A percentile compares a stretch with the other conserved stretches of the same genome.
Conservation (phyloP, 2,329 filamentous ascomycete species). For the Colletotrichum acutatum region DNA sequence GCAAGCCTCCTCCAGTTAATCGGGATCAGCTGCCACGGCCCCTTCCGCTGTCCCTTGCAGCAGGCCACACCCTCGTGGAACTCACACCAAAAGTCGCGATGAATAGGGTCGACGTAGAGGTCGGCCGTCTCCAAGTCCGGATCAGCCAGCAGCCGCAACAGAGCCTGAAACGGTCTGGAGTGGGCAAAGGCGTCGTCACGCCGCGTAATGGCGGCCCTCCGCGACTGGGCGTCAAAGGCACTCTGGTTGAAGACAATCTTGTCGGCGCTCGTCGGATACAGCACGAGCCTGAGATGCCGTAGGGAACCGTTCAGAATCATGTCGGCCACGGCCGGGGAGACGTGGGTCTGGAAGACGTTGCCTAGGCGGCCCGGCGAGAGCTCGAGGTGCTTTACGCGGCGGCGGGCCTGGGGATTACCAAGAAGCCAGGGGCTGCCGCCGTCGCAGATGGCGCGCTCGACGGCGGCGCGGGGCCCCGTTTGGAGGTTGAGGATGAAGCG, state of each 20-base stretch:
- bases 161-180: conserved; percentile 38
- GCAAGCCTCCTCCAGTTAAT: conserved; percentile 47
- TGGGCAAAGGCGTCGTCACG: conserved; percentile 30
- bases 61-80: conserved; percentile 48
- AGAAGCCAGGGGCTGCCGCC: conserved; percentile 25
- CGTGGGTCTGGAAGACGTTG: conserved; percentile 30
- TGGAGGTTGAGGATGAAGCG: conserved; percentile 40
- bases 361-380: conserved; percentile 39
- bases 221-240: conserved; percentile 25
- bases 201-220: conserved; percentile 20
- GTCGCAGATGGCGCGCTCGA: conserved; percentile 27
- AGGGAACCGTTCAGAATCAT: conserved; percentile 42
- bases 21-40: conserved; percentile 38
- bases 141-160: conserved; percentile 56
- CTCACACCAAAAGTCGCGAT: conserved; percentile 53
- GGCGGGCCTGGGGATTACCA: conserved; percentile 30
- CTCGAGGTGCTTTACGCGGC: conserved; percentile 37
- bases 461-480: conserved; percentile 15
- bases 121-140: conserved; percentile 55
- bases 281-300: conserved; percentile 38
- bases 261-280: conserved; percentile 32
- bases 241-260: conserved; percentile 11
- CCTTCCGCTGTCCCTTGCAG: conserved; percentile 16
- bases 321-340: conserved; percentile 39
- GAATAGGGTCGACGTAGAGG: conserved; percentile 49